phyloP scores from a whole-genome alignment of 2,329 filamentous ascomycete species.

The Microcera coccophila region DNA sequence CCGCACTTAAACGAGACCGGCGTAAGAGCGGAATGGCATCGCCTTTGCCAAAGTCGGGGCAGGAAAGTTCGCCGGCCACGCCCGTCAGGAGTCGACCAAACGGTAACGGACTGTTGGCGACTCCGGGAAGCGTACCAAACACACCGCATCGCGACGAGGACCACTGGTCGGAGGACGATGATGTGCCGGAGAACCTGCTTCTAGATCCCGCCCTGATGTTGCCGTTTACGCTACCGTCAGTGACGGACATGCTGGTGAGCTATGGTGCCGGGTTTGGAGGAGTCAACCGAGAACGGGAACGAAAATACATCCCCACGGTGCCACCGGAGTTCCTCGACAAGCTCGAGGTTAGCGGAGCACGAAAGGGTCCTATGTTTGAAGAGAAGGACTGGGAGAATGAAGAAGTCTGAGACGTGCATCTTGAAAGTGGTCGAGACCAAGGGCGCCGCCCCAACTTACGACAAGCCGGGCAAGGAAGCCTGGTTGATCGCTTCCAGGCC shows the following conservation, averaged over 20 bases:
- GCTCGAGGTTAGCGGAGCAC: slow-evolving; percentile 62
- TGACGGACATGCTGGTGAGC: slow-evolving; percentile 93
- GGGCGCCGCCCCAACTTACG: neutral
- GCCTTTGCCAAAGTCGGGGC: slow-evolving; percentile 32
- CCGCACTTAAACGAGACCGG: slow-evolving; percentile 55
- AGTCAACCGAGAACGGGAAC: slow-evolving; percentile 81
- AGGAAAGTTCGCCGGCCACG: slow-evolving; percentile 42
- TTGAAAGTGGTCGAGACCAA: neutral
- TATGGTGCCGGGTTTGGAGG: slow-evolving; percentile 95
- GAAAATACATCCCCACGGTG: slow-evolving; percentile 94
- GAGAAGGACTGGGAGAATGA: slow-evolving; percentile 67
- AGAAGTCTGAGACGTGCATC: slow-evolving; percentile 34
- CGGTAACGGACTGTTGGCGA: slow-evolving; percentile 41
- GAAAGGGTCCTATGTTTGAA: slow-evolving; percentile 54
- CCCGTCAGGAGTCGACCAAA: slow-evolving; percentile 40
- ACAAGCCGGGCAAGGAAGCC: slow-evolving; percentile 1
- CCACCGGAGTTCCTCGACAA: slow-evolving; percentile 90
- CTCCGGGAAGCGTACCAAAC: slow-evolving; percentile 39
- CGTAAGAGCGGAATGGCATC: slow-evolving; percentile 47
- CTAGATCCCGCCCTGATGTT: slow-evolving; percentile 88
- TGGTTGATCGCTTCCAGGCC: slow-evolving; percentile 6
- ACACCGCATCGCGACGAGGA: slow-evolving; percentile 35
- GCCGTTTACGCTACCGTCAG: slow-evolving; percentile 91
- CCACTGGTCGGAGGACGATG: slow-evolving; percentile 54
- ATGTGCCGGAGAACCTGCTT: slow-evolving; percentile 70